phyloP scores from a whole-genome alignment of 257 asterid genomes.

The Primulina eburnea region DNA sequence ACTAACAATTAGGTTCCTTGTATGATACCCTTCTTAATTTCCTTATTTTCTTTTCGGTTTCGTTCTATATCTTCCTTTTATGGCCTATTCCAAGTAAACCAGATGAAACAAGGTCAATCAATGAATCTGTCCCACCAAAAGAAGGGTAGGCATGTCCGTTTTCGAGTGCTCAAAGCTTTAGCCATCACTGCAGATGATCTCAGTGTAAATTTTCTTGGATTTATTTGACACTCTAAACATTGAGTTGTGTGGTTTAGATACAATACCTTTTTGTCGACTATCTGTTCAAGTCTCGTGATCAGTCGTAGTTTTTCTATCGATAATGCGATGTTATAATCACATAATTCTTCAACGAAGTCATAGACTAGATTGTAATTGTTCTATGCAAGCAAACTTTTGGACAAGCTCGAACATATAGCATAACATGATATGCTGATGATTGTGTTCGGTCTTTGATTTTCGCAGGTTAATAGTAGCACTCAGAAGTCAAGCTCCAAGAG shows the following conservation, averaged over 20 bases:
- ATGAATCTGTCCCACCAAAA: slow-evolving; percentile 10
- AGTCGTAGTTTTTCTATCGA: not conserved
- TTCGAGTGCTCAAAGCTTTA: not conserved
- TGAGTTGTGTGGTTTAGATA: not conserved
- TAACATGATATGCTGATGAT: slow-evolving; percentile 6
- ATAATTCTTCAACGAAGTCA: not conserved
- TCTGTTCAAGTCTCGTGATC: not conserved
- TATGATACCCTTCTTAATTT: slow-evolving; percentile 23
- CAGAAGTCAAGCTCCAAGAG: slow-evolving; percentile 44
- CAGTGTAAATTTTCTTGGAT: slow-evolving; percentile 22
- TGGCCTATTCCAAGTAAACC: not conserved
- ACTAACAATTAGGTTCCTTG: slow-evolving; percentile 30
- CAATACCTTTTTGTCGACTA: not conserved
- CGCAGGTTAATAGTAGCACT: slow-evolving; percentile 42
- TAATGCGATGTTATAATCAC: not conserved
- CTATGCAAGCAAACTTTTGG: not conserved
- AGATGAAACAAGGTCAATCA: not conserved
- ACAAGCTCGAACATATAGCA: not conserved
- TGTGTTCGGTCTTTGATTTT: slow-evolving; percentile 5
- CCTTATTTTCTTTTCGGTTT: slow-evolving; percentile 7
- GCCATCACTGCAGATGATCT: not conserved
- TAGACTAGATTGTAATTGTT: not conserved
- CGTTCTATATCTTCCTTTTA: not conserved
- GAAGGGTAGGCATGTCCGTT: slow-evolving; percentile 13
- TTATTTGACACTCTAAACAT: not conserved